Base-by-base conservation (phyloP, 148 eudicot species). In the Rhododendron griersonianum region DNA sequence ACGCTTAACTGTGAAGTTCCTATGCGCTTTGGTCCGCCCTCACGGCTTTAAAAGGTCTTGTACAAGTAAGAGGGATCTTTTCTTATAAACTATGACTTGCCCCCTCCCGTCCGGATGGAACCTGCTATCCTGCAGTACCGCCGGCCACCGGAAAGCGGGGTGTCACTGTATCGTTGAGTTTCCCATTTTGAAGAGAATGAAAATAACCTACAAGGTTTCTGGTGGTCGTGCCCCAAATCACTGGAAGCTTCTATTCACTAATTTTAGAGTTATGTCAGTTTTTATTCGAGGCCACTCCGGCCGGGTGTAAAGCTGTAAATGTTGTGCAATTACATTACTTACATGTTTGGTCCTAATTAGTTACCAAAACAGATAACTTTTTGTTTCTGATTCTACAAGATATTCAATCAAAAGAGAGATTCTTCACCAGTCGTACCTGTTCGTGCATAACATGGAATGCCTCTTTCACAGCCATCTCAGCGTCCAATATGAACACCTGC, bases 401-500 rank as follows among this genome's bases (percentile, higher is more conserved):
- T 15, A 63, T 28, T 19, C 41, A 8, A 8, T 30, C 75, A 73
- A 47, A 39, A 23, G 30, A 6, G 53, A 63, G 69, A 84, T 65
- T 71, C 57, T 41, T 28, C n/a, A 45, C 19, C 45, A 73, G n/a
- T n/a, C 3, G 16, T 67, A 91, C 93, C 90, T 88, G 65, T 83
- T 87, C 69, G 83, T 86, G 74, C 93, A 91, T 91, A 9, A 85
- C 75, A 83, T 79, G 84, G 61, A 85, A 89, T 35, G 93, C 93
- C 77, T 88, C 78, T 67, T 86, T 87, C 53, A 89, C 86, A 81
- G 81, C 86, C 88, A 88, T 48, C 11, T 88, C 87, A 80, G 73
- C 85, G 85, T 88, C 93, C 76, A 91, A 84, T 45, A 37, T 88
- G 80, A 81, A 25, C 45, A 89, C 91, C 93, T 91, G 85, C 57